Percentiles rank a stretch among this genome's conserved stretches.
These are phyloP conservation scores for Asterophora lycoperdoides DNA, from an alignment of 768 basidiomycete genomes.

Conservation along the genomic window DNA sequence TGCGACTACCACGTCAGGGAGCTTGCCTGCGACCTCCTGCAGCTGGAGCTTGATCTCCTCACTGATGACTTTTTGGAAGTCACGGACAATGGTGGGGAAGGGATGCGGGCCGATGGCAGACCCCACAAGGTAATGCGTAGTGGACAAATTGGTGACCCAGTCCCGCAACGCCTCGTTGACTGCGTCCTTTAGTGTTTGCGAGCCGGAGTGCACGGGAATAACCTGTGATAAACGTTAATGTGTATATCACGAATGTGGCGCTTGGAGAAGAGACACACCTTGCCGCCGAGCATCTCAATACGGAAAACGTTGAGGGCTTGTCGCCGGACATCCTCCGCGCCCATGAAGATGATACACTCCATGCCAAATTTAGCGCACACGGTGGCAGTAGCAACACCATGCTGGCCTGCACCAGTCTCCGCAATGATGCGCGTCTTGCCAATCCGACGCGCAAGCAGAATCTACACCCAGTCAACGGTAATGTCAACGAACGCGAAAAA, in stretches of 20 bases:
- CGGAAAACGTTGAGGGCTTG: conserved; percentile 98
- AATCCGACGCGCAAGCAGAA: conserved; percentile 86
- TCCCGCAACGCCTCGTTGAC: conserved; percentile 98
- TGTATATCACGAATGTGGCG: background rate
- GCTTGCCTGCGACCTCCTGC: conserved; percentile 65
- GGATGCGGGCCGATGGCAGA: conserved; percentile 98
- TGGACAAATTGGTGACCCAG: conserved; percentile 95
- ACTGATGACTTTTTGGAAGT: conserved; percentile 92
- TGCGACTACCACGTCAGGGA: conserved; percentile 92
- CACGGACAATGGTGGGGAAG: conserved; percentile 97
- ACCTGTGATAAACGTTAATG: conserved; percentile 47
- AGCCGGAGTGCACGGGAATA: conserved; percentile 89
- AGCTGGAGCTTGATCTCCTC: conserved; percentile 92
- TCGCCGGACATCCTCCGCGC: conserved; percentile 91
- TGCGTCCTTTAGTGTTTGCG: conserved; percentile 94
- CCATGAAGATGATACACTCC: conserved; percentile 98
- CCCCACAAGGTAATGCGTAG: conserved; percentile 94
- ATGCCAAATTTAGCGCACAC: conserved; percentile 95
- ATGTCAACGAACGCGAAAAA: background rate
- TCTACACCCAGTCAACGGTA: conserved; percentile 45
- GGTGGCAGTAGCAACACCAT: conserved; percentile 98
- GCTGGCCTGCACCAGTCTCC: conserved; percentile 98
- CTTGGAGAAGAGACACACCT: conserved; percentile 38
- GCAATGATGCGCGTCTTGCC: conserved; percentile 98
- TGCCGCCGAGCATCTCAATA: conserved; percentile 95